Evolutionary conservation across 179 eudicot species (phyloP).

Genomic region (Pouteria campechiana): DNA sequence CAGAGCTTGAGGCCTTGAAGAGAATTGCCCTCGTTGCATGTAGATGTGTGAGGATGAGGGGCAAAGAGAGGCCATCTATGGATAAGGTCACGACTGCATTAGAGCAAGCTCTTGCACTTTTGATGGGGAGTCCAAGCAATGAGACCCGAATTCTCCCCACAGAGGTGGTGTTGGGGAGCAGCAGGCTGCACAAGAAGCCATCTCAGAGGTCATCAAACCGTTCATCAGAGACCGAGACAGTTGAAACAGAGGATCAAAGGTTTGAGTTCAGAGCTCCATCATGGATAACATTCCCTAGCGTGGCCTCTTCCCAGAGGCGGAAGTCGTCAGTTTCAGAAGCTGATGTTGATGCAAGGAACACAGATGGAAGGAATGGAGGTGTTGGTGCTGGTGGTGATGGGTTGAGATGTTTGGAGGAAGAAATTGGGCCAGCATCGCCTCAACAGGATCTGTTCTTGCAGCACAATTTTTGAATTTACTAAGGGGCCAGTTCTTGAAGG

Average conservation of each 20-base stretch:
- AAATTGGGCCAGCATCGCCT: constrained; percentile 94
- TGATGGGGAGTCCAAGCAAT: constrained; percentile 92
- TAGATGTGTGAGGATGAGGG: constrained; percentile 87
- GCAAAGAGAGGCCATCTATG: constrained; percentile 92
- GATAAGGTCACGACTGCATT: constrained; percentile 84
- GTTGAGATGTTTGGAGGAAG: constrained; percentile 79
- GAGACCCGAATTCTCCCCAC: constrained; percentile 88
- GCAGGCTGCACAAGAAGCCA: constrained; percentile 83
- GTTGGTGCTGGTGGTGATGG: constrained; percentile 43
- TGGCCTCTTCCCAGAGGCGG: constrained; percentile 82
- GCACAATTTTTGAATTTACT: constrained; percentile 57
- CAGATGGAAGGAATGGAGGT: constrained; percentile 20
- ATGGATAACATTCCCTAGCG: constrained; percentile 94
- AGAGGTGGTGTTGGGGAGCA: constrained; percentile 83
- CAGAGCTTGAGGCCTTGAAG: constrained; percentile 59
- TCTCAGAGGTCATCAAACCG: constrained; percentile 71
- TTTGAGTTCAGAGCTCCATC: constrained; percentile 87
- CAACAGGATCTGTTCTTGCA: constrained; percentile 75
- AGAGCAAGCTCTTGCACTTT: constrained; percentile 60
- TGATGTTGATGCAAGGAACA: constrained; percentile 43
- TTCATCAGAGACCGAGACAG: constrained; percentile 58
- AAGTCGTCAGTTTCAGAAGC: constrained; percentile 82
- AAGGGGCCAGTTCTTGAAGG: background rate
- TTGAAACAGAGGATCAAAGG: constrained; percentile 60
- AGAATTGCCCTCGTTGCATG: constrained; percentile 73